Evolutionary conservation across 2,329 filamentous ascomycete genomes (phyloP), one percentile per base, ranked within the genome.

Genomic region (Keithomyces neogunnii): DNA sequence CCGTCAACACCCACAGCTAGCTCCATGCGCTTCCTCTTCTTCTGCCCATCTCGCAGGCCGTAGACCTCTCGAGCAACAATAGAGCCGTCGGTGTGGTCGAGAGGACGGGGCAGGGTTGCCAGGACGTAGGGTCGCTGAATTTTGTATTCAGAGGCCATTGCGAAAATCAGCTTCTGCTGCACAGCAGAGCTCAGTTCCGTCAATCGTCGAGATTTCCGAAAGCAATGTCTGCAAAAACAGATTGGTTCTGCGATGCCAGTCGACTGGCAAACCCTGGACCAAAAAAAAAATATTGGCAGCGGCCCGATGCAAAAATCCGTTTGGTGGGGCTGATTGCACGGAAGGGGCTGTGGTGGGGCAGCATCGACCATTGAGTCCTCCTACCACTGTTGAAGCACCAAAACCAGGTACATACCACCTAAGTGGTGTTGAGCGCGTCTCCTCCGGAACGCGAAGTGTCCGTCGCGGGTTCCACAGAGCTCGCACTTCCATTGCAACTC

Each of bases 111-210:
- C 45, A 86, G 69, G 7, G 78, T 69, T 35, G 81, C 78, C 56
- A 86, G 69, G 53, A 83, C 75, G 61, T 81, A 84, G n/a, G 82
- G 82, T 68, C 76, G 76, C 63, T 84, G 80, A 51, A 85, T 76
- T 55, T 78, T 77, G 60, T 83, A 81, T 56, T 78, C 77, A 44
- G 77, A 76, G 57, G 78, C 73, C 80, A 83, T 83, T 32, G 59
- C 58, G 56, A 44, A 61, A 44, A 11, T 8, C 13, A 5, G 36
- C 9, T n/a, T 40, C 45, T 45, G 45, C 48, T 47, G 11, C 8
- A 8, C 11, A 30, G 33, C 45, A 53, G 48, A 40, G 31, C 29
- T 47, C 26, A 29, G n/a, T 46, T 13, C n/a, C 45, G 32, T 32
- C 51, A 48, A 35, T 29, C 29, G 33, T 1, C 4, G 19, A 5